Conservation (phyloP, 495 filamentous ascomycete species). For the Trichoderma reesei region DNA sequence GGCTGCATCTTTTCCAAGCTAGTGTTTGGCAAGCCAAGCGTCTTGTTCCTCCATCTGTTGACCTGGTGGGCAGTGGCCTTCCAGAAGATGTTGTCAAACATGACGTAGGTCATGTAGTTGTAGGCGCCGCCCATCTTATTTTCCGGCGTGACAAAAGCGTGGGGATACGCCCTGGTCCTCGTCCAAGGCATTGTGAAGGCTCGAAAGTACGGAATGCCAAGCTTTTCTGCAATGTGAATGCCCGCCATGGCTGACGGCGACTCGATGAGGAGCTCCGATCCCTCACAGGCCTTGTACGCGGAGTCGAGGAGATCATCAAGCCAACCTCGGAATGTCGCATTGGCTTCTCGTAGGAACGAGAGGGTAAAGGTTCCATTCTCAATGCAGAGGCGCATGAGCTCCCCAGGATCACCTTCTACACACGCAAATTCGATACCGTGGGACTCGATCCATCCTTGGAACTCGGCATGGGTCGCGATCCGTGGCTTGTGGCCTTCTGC, state of each 20-base stretch:
- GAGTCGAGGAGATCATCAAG: slow-evolving; percentile 78
- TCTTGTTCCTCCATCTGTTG: slow-evolving; percentile 82
- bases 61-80: slow-evolving; percentile 83
- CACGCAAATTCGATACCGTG: slow-evolving; percentile 88
- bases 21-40: slow-evolving; percentile 68
- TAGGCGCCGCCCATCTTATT: slow-evolving; percentile 90
- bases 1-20: slow-evolving; percentile 84
- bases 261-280: slow-evolving; percentile 84
- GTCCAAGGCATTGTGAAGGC: slow-evolving; percentile 99
- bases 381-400: slow-evolving; percentile 91
- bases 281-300: slow-evolving; percentile 79
- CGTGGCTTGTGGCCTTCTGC: slow-evolving; percentile 77
- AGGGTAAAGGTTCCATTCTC: slow-evolving; percentile 97
- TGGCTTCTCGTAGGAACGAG: slow-evolving; percentile 80
- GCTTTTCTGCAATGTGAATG: slow-evolving; percentile 95
- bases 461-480: slow-evolving; percentile 90
- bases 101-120: slow-evolving; percentile 91
- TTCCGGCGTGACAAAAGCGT: slow-evolving; percentile 92
- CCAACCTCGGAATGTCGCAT: slow-evolving; percentile 84
- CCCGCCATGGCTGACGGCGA: slow-evolving; percentile 96
- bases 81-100: slow-evolving; percentile 98
- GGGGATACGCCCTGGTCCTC: slow-evolving; percentile 86
- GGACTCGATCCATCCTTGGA: slow-evolving; percentile 74
- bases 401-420: slow-evolving; percentile 84
- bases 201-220: slow-evolving; percentile 90